Conservation (phyloP, 768 basidiomycete genomes). For the Lactifluus hygrophoroides region DNA sequence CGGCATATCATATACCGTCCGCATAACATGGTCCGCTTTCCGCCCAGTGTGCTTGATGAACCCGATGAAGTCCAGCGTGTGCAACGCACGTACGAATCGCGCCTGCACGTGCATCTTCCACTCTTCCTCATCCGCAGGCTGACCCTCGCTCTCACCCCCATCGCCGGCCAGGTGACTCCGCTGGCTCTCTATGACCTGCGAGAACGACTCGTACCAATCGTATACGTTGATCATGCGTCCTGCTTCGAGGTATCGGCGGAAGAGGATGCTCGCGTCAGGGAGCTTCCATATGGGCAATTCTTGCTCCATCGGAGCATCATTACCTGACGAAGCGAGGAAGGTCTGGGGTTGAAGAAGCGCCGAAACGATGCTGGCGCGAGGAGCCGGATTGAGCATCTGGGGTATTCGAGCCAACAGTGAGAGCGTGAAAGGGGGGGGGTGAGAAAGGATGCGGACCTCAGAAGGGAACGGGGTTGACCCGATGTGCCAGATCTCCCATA, state of each 20-base stretch:
- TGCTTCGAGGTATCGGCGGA: constrained; percentile 67
- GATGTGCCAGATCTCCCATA: constrained; percentile 74
- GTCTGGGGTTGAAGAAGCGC: constrained; percentile 54
- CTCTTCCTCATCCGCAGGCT: constrained; percentile 33
- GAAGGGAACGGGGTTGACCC: constrained; percentile 54
- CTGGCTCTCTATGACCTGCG: constrained; percentile 55
- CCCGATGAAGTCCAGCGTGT: constrained; percentile 75
- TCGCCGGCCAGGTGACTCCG: constrained; percentile 20
- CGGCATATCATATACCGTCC: constrained; percentile 51
- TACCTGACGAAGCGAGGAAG: constrained; percentile 26
- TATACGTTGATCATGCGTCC: constrained; percentile 80
- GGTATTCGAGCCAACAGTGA: neutral
- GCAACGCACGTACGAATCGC: constrained; percentile 69
- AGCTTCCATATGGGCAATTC: constrained; percentile 39
- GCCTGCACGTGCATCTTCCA: constrained; percentile 65
- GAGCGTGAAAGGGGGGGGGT: neutral
- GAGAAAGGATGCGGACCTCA: constrained; percentile 38
- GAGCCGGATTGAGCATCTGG: constrained; percentile 63
- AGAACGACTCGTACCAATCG: constrained; percentile 82
- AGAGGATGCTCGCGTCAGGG: constrained; percentile 71
- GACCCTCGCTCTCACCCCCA: constrained; percentile 22
- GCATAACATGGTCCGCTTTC: constrained; percentile 67
- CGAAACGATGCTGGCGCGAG: constrained; percentile 50
- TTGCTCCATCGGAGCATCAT: neutral
- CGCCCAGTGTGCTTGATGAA: constrained; percentile 73